Base-by-base conservation (phyloP, 2,329 filamentous ascomycete species). In the Aspergillus ruber region DNA sequence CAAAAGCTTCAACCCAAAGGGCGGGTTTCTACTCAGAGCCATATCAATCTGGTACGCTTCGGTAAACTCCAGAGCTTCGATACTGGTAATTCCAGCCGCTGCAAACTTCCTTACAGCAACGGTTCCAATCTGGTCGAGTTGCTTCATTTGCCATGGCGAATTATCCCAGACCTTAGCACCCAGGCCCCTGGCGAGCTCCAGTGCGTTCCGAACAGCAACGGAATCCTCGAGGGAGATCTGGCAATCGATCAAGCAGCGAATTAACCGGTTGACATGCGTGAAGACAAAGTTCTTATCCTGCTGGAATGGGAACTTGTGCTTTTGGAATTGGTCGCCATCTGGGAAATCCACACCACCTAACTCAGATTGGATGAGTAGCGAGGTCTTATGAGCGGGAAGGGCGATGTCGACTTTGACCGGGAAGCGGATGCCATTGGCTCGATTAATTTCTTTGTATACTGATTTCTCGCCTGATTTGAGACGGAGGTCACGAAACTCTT, bases 91-190 rank as follows among this genome's bases (percentile, higher is more conserved):
- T 0, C 83, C 82, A n/a, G 82, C 82, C 35, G 78, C 76, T 3
- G 82, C 78, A 39, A 97, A 76, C 63, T 86, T 93, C 33, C 85
- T 79, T 53, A 88, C 82, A n/a, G 81, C 79, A 1, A 84, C 87
- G 4, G 82, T 74, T 0, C 93, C 93, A 51, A 97, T 80, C 2
- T 83, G 80, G 0, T 87, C 82, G 1, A 98, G 77, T 64, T 97
- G 91, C 50, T 86, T 85, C 60, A 98, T 78, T 56, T 96, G 87
- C 18, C 85, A 75, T 0, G 87, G 81, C 2, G 83, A 86, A 29
- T 86, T 83, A 59, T 98, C 93, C 93, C 90, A 95, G 1, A 77
- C 77, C 50, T 79, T 80, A 2, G 90, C 86, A 18, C 81, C 79
- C 44, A 97, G 71, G 54, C 88, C 89, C 48, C 91, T 79, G 42